Evolutionary conservation across 2,329 filamentous ascomycete species (phyloP).

Genomic region (Paecilomyces variotii): DNA sequence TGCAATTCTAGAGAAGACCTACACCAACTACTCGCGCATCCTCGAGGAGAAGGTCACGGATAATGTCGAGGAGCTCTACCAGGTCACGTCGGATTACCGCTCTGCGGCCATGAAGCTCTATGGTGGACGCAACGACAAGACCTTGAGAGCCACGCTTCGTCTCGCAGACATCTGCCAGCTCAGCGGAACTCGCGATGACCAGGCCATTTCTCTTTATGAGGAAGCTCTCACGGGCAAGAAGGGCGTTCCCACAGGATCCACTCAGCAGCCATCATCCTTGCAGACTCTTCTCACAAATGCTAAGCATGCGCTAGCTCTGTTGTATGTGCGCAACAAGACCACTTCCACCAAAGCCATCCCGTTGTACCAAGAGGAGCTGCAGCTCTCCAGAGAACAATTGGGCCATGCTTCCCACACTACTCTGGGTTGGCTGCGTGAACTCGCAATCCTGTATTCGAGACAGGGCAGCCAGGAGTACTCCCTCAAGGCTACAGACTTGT

Average conservation of each 20-base stretch:
- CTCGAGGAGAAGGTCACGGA: conserved; percentile 37
- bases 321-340: conserved; percentile 38
- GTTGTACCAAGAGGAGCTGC: conserved; percentile 37
- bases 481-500: conserved; percentile 28
- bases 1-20: conserved; percentile 39
- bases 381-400: conserved; percentile 35
- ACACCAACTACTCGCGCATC: conserved; percentile 41
- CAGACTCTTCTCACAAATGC: conserved; percentile 36
- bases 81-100: conserved; percentile 43
- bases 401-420: conserved; percentile 42
- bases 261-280: conserved; percentile 7
- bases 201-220: conserved; percentile 41
- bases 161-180: conserved; percentile 42
- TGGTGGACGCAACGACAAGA: conserved; percentile 25
- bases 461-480: conserved; percentile 32
- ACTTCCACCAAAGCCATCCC: conserved; percentile 30
- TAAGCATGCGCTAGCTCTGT: conserved; percentile 43
- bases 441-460: conserved; percentile 36
- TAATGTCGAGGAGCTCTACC: conserved; percentile 38
- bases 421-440: conserved; percentile 35
- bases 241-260: conserved; percentile 26
- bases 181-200: conserved; percentile 35
- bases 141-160: conserved; percentile 29
- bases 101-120: conserved; percentile 37
- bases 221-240: conserved; percentile 36